phyloP scores from a whole-genome alignment of 1,284 basidiomycete species.

The Tilletia indica region DNA sequence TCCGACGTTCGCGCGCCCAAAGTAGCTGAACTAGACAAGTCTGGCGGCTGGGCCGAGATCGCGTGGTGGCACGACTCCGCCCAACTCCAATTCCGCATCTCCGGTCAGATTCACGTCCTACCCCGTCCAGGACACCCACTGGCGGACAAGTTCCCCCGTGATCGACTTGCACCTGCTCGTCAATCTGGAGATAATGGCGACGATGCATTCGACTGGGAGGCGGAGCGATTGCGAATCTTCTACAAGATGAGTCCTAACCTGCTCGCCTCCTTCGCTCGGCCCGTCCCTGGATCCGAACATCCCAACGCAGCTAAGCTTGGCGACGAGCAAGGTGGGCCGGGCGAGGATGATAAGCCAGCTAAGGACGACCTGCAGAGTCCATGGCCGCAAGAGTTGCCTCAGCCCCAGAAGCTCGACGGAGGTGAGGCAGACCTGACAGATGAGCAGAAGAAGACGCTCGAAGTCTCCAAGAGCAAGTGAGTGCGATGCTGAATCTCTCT shows the following conservation, averaged over 20 bases:
- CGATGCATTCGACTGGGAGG: conserved; percentile 54
- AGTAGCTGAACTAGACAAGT: conserved; percentile 44
- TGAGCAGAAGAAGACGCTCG: conserved; percentile 44
- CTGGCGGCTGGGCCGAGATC: conserved; percentile 46
- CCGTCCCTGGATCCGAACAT: conserved; percentile 51
- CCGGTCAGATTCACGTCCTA: conserved; percentile 53
- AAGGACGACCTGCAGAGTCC: conserved; percentile 26
- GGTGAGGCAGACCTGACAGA: conserved; percentile 45
- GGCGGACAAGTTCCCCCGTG: conserved; percentile 33
- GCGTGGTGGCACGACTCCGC: conserved; percentile 56
- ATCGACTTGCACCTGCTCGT: conserved; percentile 33
- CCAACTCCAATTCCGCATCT: conserved; percentile 55
- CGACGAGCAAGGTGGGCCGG: conserved; percentile 16
- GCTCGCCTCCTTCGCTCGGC: conserved; percentile 55
- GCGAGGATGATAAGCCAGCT: conserved; percentile 25
- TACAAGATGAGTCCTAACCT: conserved; percentile 54
- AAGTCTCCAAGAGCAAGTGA: conserved; percentile 44
- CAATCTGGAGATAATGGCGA: conserved; percentile 26
- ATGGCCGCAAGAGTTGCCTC: conserved; percentile 45
- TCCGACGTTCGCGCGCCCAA: conserved; percentile 57
- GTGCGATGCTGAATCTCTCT: background rate
- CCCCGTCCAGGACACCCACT: conserved; percentile 34
- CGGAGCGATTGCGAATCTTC: conserved; percentile 54
- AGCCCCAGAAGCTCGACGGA: conserved; percentile 22
- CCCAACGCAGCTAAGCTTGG: conserved; percentile 29